Evolutionary conservation across 495 filamentous ascomycete genomes (phyloP).

Genomic region (Ascodesmis nigricans): DNA sequence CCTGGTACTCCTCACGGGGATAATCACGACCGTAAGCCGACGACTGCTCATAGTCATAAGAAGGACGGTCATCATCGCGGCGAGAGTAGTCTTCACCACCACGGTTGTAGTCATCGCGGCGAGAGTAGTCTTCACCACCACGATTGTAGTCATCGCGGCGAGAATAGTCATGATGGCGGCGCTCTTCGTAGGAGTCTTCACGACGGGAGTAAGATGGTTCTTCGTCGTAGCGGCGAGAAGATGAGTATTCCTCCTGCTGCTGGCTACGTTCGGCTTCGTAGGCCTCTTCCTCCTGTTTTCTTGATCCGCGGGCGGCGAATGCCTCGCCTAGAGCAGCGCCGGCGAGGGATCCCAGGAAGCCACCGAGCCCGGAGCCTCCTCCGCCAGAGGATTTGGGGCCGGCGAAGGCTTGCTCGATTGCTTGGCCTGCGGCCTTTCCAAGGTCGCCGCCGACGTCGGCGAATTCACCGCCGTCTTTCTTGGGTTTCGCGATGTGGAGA

Average conservation of each 20-base stretch:
- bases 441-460: conserved; percentile 19
- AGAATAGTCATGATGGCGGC: not conserved
- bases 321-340: conserved; percentile 10
- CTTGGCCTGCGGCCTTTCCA: conserved; percentile 4
- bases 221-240: no score
- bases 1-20: not conserved
- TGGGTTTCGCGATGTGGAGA: conserved; percentile 31
- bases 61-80: not conserved
- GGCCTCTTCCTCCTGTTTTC: conserved; percentile 7
- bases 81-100: conserved; percentile 6
- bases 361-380: conserved; percentile 10
- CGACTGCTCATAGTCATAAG: not conserved
- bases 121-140: conserved; percentile 8
- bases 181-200: conserved; percentile 9
- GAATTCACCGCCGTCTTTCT: conserved; percentile 14
- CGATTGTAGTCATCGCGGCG: conserved; percentile 3
- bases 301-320: conserved; percentile 1
- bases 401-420: conserved; percentile 12
- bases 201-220: no score
- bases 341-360: conserved; percentile 14
- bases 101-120: not conserved
- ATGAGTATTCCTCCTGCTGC: conserved; percentile 2
- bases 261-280: conserved; percentile 1
- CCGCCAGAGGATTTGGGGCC: conserved; percentile 7
- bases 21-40: not conserved